Percentiles rank a stretch among this genome's conserved stretches.
phyloP scores from a whole-genome alignment of 257 asterid genomes.

The Przewalskia tangutica region DNA sequence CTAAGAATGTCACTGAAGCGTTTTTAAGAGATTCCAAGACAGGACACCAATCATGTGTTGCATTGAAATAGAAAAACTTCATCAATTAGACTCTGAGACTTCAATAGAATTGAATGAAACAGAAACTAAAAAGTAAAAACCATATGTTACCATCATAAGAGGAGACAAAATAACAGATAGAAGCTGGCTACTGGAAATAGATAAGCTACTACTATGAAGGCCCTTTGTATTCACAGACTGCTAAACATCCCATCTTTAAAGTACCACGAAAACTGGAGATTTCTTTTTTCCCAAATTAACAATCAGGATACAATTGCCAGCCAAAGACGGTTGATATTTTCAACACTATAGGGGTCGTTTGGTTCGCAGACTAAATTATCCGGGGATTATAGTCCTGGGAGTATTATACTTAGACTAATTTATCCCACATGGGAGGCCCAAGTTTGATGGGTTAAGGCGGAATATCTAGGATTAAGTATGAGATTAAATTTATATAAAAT shows the following conservation, averaged over 20 bases:
- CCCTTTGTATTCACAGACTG: background rate
- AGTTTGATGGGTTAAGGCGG: no score
- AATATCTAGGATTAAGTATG: no score
- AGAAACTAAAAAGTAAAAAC: background rate
- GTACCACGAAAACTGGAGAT: background rate
- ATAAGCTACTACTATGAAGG: background rate
- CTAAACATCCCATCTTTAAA: background rate
- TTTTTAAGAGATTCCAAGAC: background rate
- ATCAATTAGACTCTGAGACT: background rate
- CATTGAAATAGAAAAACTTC: background rate
- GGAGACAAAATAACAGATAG: background rate
- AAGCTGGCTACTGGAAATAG: background rate
- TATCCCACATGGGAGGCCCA: no score
- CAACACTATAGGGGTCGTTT: background rate
- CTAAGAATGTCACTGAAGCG: background rate
- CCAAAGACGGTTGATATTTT: background rate
- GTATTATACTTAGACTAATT: no score
- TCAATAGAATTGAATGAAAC: background rate
- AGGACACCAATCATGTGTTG: background rate
- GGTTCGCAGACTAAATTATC: no score
- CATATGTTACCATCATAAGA: background rate
- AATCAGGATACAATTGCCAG: background rate
- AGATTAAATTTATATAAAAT: no score
- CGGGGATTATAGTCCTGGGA: no score
- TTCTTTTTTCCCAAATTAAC: background rate